phyloP scores from a whole-genome alignment of 2,329 filamentous ascomycete species.

The Xylariaceae sp. region DNA sequence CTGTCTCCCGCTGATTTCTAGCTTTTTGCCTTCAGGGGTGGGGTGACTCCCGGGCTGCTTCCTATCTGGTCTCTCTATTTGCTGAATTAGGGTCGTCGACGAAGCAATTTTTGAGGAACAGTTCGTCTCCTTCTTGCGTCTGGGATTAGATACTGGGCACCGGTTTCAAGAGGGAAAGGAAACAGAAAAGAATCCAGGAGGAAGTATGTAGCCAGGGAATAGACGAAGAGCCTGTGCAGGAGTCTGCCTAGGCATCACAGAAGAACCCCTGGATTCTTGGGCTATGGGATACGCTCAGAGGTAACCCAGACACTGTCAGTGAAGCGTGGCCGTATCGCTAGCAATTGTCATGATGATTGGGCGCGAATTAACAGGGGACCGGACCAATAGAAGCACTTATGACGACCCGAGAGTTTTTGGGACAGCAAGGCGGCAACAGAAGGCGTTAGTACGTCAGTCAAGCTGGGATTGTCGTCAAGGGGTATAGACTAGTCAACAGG shows the following conservation, averaged over 20 bases:
- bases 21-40: no score
- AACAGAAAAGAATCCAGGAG: no score
- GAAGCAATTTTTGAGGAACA: no score
- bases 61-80: no score
- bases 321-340: slow-evolving; percentile 38
- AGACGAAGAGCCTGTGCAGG: slow-evolving; percentile 16
- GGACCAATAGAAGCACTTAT: slow-evolving; percentile 38
- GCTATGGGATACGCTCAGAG: slow-evolving; percentile 21
- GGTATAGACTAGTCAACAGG: slow-evolving; percentile 32
- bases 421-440: slow-evolving; percentile 28
- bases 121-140: no score
- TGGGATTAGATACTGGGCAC: no score
- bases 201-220: no score
- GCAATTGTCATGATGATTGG: slow-evolving; percentile 43
- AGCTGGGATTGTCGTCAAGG: slow-evolving; percentile 33
- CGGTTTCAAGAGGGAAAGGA: no score
- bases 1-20: no score
- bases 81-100: no score
- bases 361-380: slow-evolving; percentile 27
- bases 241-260: slow-evolving; percentile 16
- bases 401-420: slow-evolving; percentile 24
- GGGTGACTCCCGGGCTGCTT: no score
- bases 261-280: slow-evolving; percentile 21
- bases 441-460: slow-evolving; percentile 35
- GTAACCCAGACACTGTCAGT: slow-evolving; percentile 31